Conservation (phyloP, 2,329 filamentous ascomycete species). For the Lachnellula suecica region DNA sequence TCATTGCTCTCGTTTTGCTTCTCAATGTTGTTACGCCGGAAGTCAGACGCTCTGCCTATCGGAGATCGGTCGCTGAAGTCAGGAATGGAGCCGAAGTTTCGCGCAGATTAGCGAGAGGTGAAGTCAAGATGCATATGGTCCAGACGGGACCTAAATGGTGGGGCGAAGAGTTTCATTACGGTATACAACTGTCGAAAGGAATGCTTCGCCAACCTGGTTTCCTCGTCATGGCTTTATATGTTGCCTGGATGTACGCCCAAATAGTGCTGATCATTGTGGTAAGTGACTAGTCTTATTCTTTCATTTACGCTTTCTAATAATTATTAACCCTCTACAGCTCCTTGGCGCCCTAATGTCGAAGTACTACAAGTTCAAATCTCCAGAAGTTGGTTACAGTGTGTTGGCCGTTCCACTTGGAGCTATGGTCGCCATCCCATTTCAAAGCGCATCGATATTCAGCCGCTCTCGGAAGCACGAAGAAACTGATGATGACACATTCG, state of each 20-base stretch:
- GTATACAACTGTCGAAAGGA: constrained; percentile 61
- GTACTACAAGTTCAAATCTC: constrained; percentile 63
- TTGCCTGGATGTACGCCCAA: constrained; percentile 77
- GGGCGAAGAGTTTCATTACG: constrained; percentile 74
- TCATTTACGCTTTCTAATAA: constrained; percentile 13
- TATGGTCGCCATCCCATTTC: constrained; percentile 68
- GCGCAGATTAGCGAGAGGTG: constrained; percentile 64
- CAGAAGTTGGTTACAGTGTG: constrained; percentile 66
- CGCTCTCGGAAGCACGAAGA: constrained; percentile 59
- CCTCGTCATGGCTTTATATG: constrained; percentile 68
- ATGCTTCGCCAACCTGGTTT: constrained; percentile 78
- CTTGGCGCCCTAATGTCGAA: constrained; percentile 71
- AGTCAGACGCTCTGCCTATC: constrained; percentile 66
- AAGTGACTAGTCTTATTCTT: constrained; percentile 27
- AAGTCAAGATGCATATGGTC: constrained; percentile 74
- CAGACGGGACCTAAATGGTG: constrained; percentile 73
- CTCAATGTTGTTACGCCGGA: constrained; percentile 73
- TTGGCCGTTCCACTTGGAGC: constrained; percentile 67
- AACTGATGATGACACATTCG: constrained; percentile 66
- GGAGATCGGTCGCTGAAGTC: constrained; percentile 67
- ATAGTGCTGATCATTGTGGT: constrained; percentile 71
- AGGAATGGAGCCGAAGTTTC: constrained; percentile 51
- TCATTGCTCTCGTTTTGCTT: constrained; percentile 63
- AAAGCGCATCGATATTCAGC: constrained; percentile 69
- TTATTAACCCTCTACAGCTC: constrained; percentile 40